Evolutionary conservation across 495 filamentous ascomycete genomes (phyloP).

Genomic region (Massariosphaeria phaeospora): DNA sequence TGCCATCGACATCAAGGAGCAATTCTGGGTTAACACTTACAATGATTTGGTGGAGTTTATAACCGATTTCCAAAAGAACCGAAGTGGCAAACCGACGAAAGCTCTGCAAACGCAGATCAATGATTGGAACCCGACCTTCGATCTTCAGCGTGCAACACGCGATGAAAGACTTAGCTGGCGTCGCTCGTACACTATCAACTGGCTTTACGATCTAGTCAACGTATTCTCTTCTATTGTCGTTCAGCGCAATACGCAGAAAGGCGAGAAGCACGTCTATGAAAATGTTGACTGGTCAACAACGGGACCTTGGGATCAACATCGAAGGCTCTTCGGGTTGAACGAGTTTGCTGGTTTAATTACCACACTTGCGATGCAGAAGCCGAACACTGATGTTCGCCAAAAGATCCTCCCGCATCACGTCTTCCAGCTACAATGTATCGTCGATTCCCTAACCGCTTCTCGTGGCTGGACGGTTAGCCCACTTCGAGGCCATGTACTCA

Average conservation of each 20-base stretch:
- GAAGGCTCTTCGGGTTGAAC: constrained; percentile 42
- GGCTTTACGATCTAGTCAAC: constrained; percentile 50
- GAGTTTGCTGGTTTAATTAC: constrained; percentile 43
- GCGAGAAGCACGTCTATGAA: constrained; percentile 37
- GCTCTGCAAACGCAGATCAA: constrained; percentile 40
- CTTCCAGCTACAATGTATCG: constrained; percentile 47
- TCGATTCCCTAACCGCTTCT: constrained; percentile 44
- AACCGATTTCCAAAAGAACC: constrained; percentile 44
- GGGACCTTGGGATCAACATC: constrained; percentile 34
- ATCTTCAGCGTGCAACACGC: constrained; percentile 41
- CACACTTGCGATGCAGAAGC: constrained; percentile 44
- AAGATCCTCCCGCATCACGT: constrained; percentile 46
- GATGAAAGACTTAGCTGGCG: constrained; percentile 45
- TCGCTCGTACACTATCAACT: constrained; percentile 47
- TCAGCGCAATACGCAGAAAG: constrained; percentile 39
- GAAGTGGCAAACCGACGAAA: constrained; percentile 47
- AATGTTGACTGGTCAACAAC: constrained; percentile 38
- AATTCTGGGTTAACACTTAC: constrained; percentile 44
- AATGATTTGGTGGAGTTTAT: constrained; percentile 47
- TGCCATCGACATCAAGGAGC: constrained; percentile 41
- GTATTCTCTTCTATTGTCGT: constrained; percentile 43
- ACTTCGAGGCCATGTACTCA: constrained; percentile 37
- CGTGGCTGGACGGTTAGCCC: constrained; percentile 42
- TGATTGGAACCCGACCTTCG: constrained; percentile 44
- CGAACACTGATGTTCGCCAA: constrained; percentile 38